Conservation (phyloP, 2,329 filamentous ascomycete species). For the Thelonectria olida region DNA sequence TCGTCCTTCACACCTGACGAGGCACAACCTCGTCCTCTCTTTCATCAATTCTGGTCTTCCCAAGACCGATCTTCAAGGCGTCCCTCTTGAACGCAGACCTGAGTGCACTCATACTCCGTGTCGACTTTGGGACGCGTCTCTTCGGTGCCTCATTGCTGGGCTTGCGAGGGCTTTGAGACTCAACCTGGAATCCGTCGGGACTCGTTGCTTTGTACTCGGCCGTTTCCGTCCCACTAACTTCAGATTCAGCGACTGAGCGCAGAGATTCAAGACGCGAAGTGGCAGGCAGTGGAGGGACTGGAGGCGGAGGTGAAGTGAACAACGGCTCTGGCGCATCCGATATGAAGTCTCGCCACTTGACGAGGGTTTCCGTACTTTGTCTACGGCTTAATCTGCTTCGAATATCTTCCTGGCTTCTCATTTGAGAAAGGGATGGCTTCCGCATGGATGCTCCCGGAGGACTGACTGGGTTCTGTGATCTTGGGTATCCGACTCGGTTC, state of each 20-base stretch:
- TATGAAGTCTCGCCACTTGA: constrained; percentile 37
- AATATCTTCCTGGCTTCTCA: constrained; percentile 19
- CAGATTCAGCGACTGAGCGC: constrained; percentile 5
- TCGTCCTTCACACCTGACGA: constrained; percentile 22
- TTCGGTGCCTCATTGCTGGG: constrained; percentile 30
- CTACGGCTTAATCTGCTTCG: constrained; percentile 8
- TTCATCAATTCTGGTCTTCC: neutral
- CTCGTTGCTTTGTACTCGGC: constrained; percentile 37
- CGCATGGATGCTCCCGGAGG: constrained; percentile 1
- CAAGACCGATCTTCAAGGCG: constrained; percentile 18
- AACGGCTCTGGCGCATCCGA: constrained; percentile 35
- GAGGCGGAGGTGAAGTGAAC: constrained; percentile 35
- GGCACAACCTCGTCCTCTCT: constrained; percentile 7
- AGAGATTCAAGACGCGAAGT: constrained; percentile 28
- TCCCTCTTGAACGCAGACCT: constrained; percentile 31
- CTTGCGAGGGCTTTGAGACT: constrained; percentile 36
- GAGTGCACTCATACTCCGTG: constrained; percentile 18
- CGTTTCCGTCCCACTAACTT: neutral
- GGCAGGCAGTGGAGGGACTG: constrained; percentile 38
- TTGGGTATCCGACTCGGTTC: constrained; percentile 22
- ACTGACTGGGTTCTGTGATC: constrained; percentile 9
- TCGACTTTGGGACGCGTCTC: constrained; percentile 25
- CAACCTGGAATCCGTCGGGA: constrained; percentile 36
- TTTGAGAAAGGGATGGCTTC: constrained; percentile 19
- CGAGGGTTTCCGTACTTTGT: constrained; percentile 37